A percentile compares a stretch with the other conserved stretches of the same genome.
These are phyloP conservation scores for Fraxinus ornus DNA, from an alignment of 305 asterid genomes.

Conservation along the genomic window DNA sequence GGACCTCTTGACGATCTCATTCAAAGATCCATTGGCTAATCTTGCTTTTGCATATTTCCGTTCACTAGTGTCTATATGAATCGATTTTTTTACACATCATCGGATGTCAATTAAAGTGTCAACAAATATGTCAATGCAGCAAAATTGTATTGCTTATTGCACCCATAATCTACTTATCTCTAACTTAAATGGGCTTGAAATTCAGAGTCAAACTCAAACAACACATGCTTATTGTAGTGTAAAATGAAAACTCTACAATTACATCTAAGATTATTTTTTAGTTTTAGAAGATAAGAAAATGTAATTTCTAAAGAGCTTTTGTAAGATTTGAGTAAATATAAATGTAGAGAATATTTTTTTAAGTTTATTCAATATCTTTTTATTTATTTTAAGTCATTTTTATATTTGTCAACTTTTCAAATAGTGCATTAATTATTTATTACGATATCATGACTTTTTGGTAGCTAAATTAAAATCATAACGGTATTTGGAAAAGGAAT, in stretches of 20 bases:
- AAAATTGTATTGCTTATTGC: constrained; percentile 29
- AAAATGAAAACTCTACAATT: not conserved
- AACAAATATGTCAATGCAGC: not conserved
- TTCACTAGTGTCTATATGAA: constrained; percentile 52
- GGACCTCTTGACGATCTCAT: not conserved
- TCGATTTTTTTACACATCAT: not conserved
- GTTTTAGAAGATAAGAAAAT: not conserved
- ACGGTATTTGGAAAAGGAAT: not conserved
- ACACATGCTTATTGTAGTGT: not conserved
- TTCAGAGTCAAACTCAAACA: constrained; percentile 41
- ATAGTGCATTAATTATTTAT: not conserved
- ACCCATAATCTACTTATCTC: constrained; percentile 40
- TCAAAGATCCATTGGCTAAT: constrained; percentile 30
- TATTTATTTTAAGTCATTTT: not conserved
- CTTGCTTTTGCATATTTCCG: constrained; percentile 71
- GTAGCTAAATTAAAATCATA: not conserved
- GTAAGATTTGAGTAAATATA: not conserved
- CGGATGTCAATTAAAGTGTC: no score
- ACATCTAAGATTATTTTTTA: not conserved
- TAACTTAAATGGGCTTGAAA: constrained; percentile 32
- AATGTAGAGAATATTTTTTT: not conserved
- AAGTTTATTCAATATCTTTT: not conserved
- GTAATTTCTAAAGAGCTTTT: not conserved
- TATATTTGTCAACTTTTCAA: not conserved
- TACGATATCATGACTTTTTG: not conserved